Conservation (phyloP, 2,329 filamentous ascomycete species). For the Orbilia blumenaviensis region DNA sequence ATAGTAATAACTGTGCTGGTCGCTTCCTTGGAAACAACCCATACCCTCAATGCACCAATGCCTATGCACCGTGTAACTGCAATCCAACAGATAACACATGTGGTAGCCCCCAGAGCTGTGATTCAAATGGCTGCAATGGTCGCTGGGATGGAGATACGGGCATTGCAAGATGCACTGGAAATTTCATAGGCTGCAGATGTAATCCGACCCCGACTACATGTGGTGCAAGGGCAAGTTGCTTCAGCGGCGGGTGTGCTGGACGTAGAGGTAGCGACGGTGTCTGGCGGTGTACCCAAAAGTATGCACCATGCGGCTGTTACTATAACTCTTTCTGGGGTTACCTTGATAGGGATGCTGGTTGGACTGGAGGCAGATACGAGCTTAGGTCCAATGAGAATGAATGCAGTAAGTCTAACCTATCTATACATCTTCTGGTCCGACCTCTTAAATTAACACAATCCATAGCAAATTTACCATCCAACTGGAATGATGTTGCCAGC, state of each 20-base stretch:
- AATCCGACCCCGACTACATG: neutral
- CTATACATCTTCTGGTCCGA: neutral
- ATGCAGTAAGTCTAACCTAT: neutral
- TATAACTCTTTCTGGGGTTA: conserved; percentile 12
- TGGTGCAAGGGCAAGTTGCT: conserved; percentile 21
- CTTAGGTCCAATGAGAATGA: conserved; percentile 18
- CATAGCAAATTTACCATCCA: conserved; percentile 1
- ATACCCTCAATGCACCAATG: conserved; percentile 16
- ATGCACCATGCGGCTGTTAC: conserved; percentile 16
- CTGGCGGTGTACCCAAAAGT: conserved; percentile 22
- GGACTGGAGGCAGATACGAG: neutral
- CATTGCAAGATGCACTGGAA: conserved; percentile 16
- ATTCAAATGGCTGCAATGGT: conserved; percentile 18
- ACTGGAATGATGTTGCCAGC: conserved; percentile 12
- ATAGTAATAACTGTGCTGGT: conserved; percentile 9
- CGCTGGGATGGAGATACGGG: conserved; percentile 10
- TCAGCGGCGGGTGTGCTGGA: conserved; percentile 9
- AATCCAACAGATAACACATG: conserved; percentile 22
- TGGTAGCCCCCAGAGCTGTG: conserved; percentile 14
- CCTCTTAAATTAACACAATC: neutral
- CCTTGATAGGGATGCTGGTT: neutral
- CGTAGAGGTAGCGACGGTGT: conserved; percentile 19
- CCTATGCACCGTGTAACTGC: conserved; percentile 15
- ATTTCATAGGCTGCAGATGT: conserved; percentile 24
- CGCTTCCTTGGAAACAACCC: conserved; percentile 12